Base-by-base conservation (phyloP, 768 basidiomycete genomes). In the Tremella fuciformis region DNA sequence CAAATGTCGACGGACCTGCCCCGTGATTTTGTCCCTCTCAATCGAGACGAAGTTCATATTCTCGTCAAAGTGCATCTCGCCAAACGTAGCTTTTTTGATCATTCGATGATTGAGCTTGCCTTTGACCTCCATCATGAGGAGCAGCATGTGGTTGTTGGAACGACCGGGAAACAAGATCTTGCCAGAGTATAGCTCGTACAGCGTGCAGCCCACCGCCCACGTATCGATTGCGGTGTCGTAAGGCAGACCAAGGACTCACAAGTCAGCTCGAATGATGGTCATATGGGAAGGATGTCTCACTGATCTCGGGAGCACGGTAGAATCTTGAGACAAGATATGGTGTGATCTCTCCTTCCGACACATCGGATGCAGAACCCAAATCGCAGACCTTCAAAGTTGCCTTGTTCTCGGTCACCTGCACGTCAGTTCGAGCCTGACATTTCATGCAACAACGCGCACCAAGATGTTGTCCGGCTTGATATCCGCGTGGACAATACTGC, bases 401-500 rank as follows among this genome's bases (percentile, higher is more conserved):
- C 81, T 98, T 97, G 67, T 85, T 86, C 66, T 97, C 93, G 64
- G 92, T 96, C 26, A 97, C 92, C 92, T 97, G 62, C 53, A 41
- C 37, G 39, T 51, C 21, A n/a, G 19, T 21, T n/a, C 40, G 21
- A 54, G n/a, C n/a, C 29, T 57, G 21, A 40, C 16, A 34, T 11
- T 18, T 16, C 22, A 26, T 8, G 24, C 39, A 42, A 47, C 29
- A 34, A 34, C 37, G 82, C 86, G 29, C 62, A 92, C 93, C 70
- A 98, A 77, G 42, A 99, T 94, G 74, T 98, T 98, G 76, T 98
- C 96, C 18, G 96, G 96, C 77, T 98, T 98, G 75, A 99, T 89
- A 73, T 99, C 96, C 7, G 96, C 96, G 70, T 99, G 96, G 84
- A 97, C 96, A 59, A 98, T 85, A 64, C 88, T 91, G 59, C 85